Percentiles rank a stretch among this genome's conserved stretches.
Evolutionary conservation across 129 eudicot genomes (phyloP).

Genomic region (Arctium minus): DNA sequence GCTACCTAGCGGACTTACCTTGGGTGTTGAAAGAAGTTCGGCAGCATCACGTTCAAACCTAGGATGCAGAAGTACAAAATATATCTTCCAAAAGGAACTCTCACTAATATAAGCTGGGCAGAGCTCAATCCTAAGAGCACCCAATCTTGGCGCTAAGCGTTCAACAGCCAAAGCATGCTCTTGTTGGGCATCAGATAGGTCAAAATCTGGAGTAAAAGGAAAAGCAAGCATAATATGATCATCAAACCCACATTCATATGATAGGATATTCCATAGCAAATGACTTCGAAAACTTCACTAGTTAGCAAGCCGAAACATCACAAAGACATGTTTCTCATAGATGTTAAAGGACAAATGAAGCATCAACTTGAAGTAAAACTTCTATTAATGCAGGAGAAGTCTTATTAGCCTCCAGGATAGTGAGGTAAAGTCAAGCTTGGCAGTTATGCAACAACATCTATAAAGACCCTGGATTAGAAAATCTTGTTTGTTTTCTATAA

Average conservation of each 20-base stretch:
- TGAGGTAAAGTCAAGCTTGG: no score
- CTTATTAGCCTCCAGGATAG: no score
- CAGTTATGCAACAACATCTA: not conserved
- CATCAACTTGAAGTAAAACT: not conserved
- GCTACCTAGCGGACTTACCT: conserved; percentile 38
- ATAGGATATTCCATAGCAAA: not conserved
- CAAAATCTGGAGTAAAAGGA: conserved; percentile 49
- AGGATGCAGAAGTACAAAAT: conserved; percentile 85
- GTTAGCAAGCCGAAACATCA: not conserved
- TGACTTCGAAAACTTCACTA: not conserved
- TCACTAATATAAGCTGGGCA: conserved; percentile 81
- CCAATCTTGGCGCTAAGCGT: conserved; percentile 69
- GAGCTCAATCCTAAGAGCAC: conserved; percentile 76
- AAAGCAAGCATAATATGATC: conserved; percentile 5
- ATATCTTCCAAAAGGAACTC: conserved; percentile 81
- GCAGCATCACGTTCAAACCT: conserved; percentile 62
- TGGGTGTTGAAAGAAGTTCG: conserved; percentile 62
- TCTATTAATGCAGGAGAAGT: no score
- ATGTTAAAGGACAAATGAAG: not conserved
- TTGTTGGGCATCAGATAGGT: conserved; percentile 82
- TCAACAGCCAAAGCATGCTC: conserved; percentile 89
- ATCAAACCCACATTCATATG: not conserved
- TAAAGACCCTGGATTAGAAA: not conserved
- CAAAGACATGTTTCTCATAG: not conserved
- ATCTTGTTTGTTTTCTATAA: not conserved